Percentiles rank a stretch among this genome's conserved stretches.
Conservation (phyloP, 2,329 filamentous ascomycete species). For the Colletotrichum echinochloae region DNA sequence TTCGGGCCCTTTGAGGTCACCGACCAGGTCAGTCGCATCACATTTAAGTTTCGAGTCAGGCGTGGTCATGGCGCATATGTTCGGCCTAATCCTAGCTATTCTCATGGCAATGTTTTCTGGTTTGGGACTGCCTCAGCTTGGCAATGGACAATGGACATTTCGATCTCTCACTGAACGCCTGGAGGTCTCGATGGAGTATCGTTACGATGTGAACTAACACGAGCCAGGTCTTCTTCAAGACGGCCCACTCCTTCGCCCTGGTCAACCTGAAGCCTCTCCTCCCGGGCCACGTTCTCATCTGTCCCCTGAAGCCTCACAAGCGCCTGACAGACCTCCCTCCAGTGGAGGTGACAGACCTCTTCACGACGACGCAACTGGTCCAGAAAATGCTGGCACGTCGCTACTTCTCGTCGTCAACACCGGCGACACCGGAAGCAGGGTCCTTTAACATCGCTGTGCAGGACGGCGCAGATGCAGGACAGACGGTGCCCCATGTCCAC, state of each 20-base stretch:
- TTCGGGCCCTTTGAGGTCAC: constrained; percentile 85
- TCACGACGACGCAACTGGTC: constrained; percentile 85
- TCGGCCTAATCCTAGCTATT: not conserved
- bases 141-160: not conserved
- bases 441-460: constrained; percentile 96
- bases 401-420: constrained; percentile 65
- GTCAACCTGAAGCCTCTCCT: constrained; percentile 97
- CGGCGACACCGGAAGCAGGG: constrained; percentile 66
- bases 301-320: constrained; percentile 75
- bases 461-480: constrained; percentile 88
- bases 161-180: not conserved
- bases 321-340: constrained; percentile 80
- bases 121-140: not conserved
- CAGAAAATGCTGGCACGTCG: constrained; percentile 77
- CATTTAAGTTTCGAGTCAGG: not conserved
- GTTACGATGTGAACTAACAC: constrained; percentile 9
- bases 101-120: not conserved
- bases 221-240: constrained; percentile 85
- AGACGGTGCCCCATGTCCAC: constrained; percentile 94
- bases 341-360: constrained; percentile 83
- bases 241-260: constrained; percentile 83
- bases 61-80: no score
- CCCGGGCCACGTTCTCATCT: constrained; percentile 93
- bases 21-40: constrained; percentile 67
- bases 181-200: not conserved